Conservation (phyloP, 2,329 filamentous ascomycete genomes). For the Claviceps citrina region DNA sequence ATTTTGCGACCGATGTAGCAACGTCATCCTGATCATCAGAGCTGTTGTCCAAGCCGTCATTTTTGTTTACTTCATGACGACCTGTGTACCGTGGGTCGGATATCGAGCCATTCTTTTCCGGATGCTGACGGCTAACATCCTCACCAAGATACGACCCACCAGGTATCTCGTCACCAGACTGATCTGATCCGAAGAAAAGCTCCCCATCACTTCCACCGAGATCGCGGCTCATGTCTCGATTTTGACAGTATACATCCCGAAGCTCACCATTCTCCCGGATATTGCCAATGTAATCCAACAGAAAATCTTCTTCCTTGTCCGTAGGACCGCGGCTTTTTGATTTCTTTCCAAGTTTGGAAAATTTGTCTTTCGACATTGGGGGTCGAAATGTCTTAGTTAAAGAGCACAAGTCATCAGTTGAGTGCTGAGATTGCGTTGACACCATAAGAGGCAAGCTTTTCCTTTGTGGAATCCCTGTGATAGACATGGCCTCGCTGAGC, state of each 20-base stretch:
- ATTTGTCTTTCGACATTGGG: background rate
- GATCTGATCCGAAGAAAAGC: background rate
- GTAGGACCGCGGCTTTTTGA: background rate
- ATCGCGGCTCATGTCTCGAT: conserved; percentile 31
- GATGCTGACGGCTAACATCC: background rate
- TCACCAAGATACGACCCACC: background rate
- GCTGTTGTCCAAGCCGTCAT: background rate
- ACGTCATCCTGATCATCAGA: conserved; percentile 13
- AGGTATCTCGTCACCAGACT: background rate
- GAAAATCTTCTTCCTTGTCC: conserved; percentile 33
- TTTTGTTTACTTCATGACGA: background rate
- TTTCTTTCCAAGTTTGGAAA: background rate
- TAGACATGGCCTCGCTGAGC: conserved; percentile 5
- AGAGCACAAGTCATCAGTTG: background rate
- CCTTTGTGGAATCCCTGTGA: background rate
- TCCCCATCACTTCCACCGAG: conserved; percentile 15
- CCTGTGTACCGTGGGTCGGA: background rate
- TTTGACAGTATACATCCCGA: conserved; percentile 47
- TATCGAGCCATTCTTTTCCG: background rate
- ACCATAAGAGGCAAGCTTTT: background rate
- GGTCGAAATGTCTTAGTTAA: background rate
- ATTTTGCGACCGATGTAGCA: conserved; percentile 13
- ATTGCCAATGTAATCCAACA: conserved; percentile 59
- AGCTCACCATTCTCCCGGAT: conserved; percentile 36
- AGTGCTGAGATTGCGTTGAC: background rate